A percentile compares a stretch with the other conserved stretches of the same genome.
These are phyloP conservation scores for Myxozyma neotropica DNA, from an alignment of 805 yeast genomes.

Conservation along the genomic window DNA sequence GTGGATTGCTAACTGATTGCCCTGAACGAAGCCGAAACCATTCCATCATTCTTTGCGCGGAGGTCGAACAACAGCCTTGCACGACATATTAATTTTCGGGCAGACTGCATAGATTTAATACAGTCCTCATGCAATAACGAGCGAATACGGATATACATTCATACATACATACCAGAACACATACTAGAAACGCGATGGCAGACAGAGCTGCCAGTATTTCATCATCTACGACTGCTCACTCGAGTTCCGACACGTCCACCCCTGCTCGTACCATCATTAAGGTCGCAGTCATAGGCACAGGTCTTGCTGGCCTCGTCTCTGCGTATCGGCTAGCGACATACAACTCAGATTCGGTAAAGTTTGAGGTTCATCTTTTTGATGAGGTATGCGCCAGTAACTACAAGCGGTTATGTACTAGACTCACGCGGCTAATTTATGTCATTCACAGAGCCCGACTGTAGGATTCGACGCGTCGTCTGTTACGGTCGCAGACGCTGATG, in stretches of 20 bases:
- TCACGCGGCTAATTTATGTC: too few species aligned
- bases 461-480: slow-evolving; percentile 32
- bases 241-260: not conserved
- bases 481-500: slow-evolving; percentile 17
- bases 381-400: too few species aligned
- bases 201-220: not conserved
- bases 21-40: too few species aligned
- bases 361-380: slow-evolving; percentile 30
- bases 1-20: too few species aligned
- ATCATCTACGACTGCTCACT: not conserved
- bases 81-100: too few species aligned
- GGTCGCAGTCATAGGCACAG: slow-evolving; percentile 29
- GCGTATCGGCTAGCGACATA: slow-evolving; percentile 22
- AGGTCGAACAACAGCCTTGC: too few species aligned
- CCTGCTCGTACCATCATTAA: slow-evolving; percentile 3
- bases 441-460: slow-evolving; percentile 8
- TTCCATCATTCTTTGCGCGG: too few species aligned
- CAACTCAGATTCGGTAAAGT: slow-evolving; percentile 3
- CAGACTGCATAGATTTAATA: too few species aligned
- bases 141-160: not conserved
- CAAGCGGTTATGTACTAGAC: too few species aligned
- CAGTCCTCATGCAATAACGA: not conserved
- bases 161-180: not conserved
- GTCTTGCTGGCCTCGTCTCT: slow-evolving; percentile 29
- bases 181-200: not conserved